Percentiles rank a stretch among this genome's conserved stretches.
These are phyloP conservation scores for Groenewaldozyma tartarivorans DNA, from an alignment of 805 yeast species.

Conservation along the genomic window DNA sequence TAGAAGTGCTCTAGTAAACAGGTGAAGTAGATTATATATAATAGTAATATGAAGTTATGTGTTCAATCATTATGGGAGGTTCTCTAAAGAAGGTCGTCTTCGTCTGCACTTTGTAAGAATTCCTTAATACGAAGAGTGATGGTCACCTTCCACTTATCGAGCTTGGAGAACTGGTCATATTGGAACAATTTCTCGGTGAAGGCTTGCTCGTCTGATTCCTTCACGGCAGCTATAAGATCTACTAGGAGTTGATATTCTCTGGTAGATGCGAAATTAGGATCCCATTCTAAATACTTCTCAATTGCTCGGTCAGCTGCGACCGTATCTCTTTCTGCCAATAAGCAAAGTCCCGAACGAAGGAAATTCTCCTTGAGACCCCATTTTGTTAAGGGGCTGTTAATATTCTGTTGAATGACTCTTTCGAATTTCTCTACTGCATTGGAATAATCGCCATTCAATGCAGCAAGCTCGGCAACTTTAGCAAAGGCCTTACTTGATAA, in stretches of 20 bases:
- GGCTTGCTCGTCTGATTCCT: slow-evolving; percentile 69
- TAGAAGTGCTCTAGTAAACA: no score
- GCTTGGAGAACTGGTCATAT: slow-evolving; percentile 76
- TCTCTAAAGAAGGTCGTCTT: slow-evolving; percentile 33
- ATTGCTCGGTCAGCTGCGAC: slow-evolving; percentile 76
- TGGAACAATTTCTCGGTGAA: slow-evolving; percentile 69
- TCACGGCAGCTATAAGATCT: slow-evolving; percentile 63
- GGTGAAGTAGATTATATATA: no score
- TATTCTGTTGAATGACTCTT: slow-evolving; percentile 62
- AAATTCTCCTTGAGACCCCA: slow-evolving; percentile 94
- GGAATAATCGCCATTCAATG: slow-evolving; percentile 61
- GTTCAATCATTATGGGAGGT: no score
- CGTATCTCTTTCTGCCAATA: slow-evolving; percentile 70
- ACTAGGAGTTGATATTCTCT: slow-evolving; percentile 64
- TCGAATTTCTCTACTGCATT: slow-evolving; percentile 74
- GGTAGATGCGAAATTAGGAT: slow-evolving; percentile 56
- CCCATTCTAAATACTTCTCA: slow-evolving; percentile 56
- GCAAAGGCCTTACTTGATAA: slow-evolving; percentile 78
- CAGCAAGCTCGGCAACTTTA: slow-evolving; percentile 83
- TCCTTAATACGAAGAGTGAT: slow-evolving; percentile 75
- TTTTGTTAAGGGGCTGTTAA: slow-evolving; percentile 65
- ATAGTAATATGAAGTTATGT: no score
- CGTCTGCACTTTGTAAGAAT: slow-evolving; percentile 61
- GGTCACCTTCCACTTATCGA: slow-evolving; percentile 86
- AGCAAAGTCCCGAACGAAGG: slow-evolving; percentile 72